phyloP scores from a whole-genome alignment of 345 rosid genomes.

The Lepidium africanum region DNA sequence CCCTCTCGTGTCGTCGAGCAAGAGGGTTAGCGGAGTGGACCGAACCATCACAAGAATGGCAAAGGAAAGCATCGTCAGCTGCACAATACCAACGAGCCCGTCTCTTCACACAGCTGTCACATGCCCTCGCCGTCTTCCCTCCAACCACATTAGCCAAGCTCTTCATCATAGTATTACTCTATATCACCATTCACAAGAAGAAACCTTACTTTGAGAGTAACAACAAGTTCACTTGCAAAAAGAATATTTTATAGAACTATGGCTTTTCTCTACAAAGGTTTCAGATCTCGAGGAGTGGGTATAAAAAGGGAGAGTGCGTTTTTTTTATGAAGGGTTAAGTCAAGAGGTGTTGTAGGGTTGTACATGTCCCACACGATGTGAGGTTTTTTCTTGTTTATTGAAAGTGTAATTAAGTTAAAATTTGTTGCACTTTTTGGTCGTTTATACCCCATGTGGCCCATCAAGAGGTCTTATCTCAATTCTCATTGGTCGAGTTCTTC shows the following conservation, averaged over 20 bases:
- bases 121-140: slow-evolving; percentile 85
- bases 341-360: neutral
- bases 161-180: slow-evolving; percentile 36
- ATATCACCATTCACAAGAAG: neutral
- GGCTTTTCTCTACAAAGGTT: neutral
- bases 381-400: slow-evolving; percentile 3
- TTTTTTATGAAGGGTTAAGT: neutral
- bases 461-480: slow-evolving; percentile 55
- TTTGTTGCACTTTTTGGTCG: slow-evolving; percentile 19
- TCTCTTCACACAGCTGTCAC: slow-evolving; percentile 72
- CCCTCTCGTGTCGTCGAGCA: slow-evolving; percentile 73
- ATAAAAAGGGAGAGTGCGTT: slow-evolving; percentile 5
- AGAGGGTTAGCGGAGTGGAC: slow-evolving; percentile 86
- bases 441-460: slow-evolving; percentile 34
- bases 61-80: slow-evolving; percentile 92
- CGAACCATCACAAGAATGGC: slow-evolving; percentile 72
- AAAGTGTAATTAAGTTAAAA: neutral
- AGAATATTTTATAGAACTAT: slow-evolving; percentile 8
- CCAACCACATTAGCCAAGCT: slow-evolving; percentile 54
- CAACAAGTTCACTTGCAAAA: slow-evolving; percentile 9
- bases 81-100: slow-evolving; percentile 93
- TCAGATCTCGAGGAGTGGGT: slow-evolving; percentile 9
- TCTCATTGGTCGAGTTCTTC: slow-evolving; percentile 39
- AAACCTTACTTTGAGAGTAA: neutral
- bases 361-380: slow-evolving; percentile 32